A percentile compares a stretch with the other conserved stretches of the same genome.
Evolutionary conservation across 2,329 filamentous ascomycete species (phyloP).

Genomic region (Fusarium illudens): DNA sequence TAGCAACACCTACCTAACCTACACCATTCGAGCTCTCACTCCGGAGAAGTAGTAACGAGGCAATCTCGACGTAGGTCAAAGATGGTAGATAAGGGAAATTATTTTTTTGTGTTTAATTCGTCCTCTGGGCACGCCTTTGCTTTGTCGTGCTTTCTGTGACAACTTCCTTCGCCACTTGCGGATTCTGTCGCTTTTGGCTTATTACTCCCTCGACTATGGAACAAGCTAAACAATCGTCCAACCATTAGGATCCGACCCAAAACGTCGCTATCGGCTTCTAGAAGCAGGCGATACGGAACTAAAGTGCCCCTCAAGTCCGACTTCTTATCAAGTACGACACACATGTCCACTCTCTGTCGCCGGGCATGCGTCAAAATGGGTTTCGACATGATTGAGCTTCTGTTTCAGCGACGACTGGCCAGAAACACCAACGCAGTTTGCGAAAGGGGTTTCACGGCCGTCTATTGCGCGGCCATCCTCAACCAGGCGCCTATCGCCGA

Average conservation of each 20-base stretch:
- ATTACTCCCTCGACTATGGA: neutral
- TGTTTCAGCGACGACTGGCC: neutral
- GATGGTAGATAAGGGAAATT: too few species aligned
- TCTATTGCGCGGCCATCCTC: neutral
- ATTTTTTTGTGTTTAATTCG: too few species aligned
- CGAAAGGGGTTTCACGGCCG: neutral
- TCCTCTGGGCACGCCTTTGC: too few species aligned
- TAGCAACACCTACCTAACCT: too few species aligned
- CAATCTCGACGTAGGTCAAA: too few species aligned
- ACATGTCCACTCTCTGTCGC: neutral
- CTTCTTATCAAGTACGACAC: neutral
- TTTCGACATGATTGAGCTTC: neutral
- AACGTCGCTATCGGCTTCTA: neutral
- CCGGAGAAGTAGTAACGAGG: too few species aligned
- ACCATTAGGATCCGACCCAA: neutral
- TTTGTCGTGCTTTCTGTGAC: too few species aligned
- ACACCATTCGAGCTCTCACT: too few species aligned
- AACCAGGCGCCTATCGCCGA: neutral
- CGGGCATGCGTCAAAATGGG: neutral
- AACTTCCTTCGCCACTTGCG: too few species aligned
- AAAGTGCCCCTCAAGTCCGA: neutral
- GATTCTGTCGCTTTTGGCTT: neutral
- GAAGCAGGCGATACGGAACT: neutral
- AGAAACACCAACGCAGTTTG: neutral
- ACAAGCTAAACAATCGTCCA: neutral